Conservation (phyloP, 495 filamentous ascomycete genomes). For the Aspergillus nanangensis region DNA sequence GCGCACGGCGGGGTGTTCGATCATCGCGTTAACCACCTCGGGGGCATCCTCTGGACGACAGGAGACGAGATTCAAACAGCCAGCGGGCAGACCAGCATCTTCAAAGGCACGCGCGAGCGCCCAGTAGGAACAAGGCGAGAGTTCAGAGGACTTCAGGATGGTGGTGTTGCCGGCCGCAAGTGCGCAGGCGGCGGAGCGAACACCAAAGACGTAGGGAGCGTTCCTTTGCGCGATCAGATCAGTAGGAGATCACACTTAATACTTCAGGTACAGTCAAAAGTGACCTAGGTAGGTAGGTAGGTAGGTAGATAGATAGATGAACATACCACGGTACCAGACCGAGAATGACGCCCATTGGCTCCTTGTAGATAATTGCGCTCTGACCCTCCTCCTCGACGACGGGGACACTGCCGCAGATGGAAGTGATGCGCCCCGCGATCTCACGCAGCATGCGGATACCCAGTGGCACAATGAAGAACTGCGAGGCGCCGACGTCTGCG, state of each 20-base stretch:
- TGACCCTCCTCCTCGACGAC: slow-evolving; percentile 48
- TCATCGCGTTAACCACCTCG: slow-evolving; percentile 50
- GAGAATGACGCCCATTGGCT: slow-evolving; percentile 77
- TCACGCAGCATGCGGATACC: slow-evolving; percentile 62
- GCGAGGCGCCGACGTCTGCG: slow-evolving; percentile 40
- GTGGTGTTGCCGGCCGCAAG: slow-evolving; percentile 79
- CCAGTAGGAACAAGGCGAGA: slow-evolving; percentile 68
- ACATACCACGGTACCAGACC: slow-evolving; percentile 78
- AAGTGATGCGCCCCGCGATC: slow-evolving; percentile 62
- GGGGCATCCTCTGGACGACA: slow-evolving; percentile 49
- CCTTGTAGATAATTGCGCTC: slow-evolving; percentile 65
- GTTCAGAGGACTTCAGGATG: slow-evolving; percentile 71
- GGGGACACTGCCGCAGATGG: slow-evolving; percentile 62
- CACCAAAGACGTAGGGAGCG: slow-evolving; percentile 58
- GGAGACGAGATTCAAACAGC: slow-evolving; percentile 50
- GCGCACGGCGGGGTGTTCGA: slow-evolving; percentile 51
- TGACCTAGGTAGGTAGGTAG: not conserved
- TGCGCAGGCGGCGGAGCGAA: slow-evolving; percentile 67
- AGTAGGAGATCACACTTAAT: too few relatives aligned
- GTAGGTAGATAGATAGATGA: not conserved
- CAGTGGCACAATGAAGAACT: slow-evolving; percentile 55
- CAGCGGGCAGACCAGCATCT: slow-evolving; percentile 65
- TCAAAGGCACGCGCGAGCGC: slow-evolving; percentile 62
- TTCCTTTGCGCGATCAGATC: slow-evolving; percentile 40
- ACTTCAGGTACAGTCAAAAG: too few relatives aligned